Base-by-base conservation (phyloP, 2,329 filamentous ascomycete genomes). In the Xylariales sp. region DNA sequence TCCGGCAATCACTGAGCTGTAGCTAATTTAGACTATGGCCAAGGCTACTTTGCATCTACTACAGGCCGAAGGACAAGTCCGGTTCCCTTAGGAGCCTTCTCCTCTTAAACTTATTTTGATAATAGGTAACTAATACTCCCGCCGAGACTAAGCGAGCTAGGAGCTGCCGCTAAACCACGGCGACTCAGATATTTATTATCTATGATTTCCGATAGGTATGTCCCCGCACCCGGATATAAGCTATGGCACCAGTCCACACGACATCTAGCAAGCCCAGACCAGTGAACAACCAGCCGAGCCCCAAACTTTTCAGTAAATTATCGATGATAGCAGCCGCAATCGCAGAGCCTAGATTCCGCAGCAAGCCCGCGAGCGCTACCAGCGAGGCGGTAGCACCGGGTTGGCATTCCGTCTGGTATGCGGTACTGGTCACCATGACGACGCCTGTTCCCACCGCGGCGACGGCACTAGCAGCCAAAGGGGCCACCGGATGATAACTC, bases 391-490 rank as follows among this genome's bases (percentile, higher is more conserved):
- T 78, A 55, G 80, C 78, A 50, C 77, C 70, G 10, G 79, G 77
- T 1, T 79, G 76, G 61, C 78, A 81, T 64, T 82, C 80, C 12
- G 81, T 82, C 48, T 81, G 76, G 67, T 81, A 83, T 0, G 79
- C 79, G 0, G 80, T 81, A 28, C 77, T 81, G 2, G 80, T 78
- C 18, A 83, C 79, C 64, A 83, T 81, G 50, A 82, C 80, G 69
- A 81, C 80, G 6, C 80, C 80, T 65, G 80, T 79, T 6, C 80
- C 80, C 41, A 81, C 75, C 4, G 78, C 75, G 66, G 75, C 74
- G 78, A 71, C 18, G 53, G 61, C 54, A 62, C 67, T 75, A 8
- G 78, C 75, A 16, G 76, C 56, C 12, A 81, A 62, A 52, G 74
- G 65, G 6, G 76, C 67, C 30, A 76, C 69, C 36, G 76, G 74